phyloP scores from a whole-genome alignment of 2,329 filamentous ascomycete species.

The Epichloe aotearoae region DNA sequence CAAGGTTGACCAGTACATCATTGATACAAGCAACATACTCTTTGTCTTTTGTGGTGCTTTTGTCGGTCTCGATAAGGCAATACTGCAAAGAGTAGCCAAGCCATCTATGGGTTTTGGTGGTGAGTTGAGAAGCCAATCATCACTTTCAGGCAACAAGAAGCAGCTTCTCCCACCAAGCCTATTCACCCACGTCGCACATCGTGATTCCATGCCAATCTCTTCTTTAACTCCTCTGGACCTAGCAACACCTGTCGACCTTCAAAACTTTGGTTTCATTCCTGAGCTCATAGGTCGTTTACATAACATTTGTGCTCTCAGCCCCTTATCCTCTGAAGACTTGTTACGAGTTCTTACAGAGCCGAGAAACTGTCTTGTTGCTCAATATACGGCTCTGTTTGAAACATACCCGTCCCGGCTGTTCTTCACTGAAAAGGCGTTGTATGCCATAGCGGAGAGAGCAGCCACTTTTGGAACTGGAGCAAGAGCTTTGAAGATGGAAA shows the following conservation, averaged over 20 bases:
- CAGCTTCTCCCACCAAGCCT: slow-evolving; percentile 52
- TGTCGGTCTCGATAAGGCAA: slow-evolving; percentile 75
- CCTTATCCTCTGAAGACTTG: slow-evolving; percentile 54
- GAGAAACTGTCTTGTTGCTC: slow-evolving; percentile 71
- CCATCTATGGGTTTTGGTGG: slow-evolving; percentile 85
- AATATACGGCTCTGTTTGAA: slow-evolving; percentile 80
- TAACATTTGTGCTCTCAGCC: slow-evolving; percentile 72
- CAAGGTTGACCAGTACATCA: slow-evolving; percentile 52
- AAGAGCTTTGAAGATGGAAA: slow-evolving; percentile 63
- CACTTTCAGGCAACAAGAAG: slow-evolving; percentile 29
- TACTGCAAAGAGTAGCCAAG: slow-evolving; percentile 77
- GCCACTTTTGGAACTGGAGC: slow-evolving; percentile 57
- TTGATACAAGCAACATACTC: slow-evolving; percentile 90
- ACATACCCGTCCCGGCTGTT: slow-evolving; percentile 65
- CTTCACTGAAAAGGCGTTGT: slow-evolving; percentile 72
- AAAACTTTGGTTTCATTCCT: slow-evolving; percentile 82
- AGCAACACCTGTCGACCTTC: slow-evolving; percentile 61
- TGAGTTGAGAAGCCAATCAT: slow-evolving; percentile 49
- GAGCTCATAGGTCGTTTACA: slow-evolving; percentile 94
- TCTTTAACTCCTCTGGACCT: slow-evolving; percentile 50
- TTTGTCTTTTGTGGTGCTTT: slow-evolving; percentile 97
- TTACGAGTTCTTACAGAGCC: slow-evolving; percentile 87
- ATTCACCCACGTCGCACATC: slow-evolving; percentile 44
- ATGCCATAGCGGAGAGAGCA: slow-evolving; percentile 62
- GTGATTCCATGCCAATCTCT: slow-evolving; percentile 23